These are phyloP conservation scores for Ascochyta clinopodiicola DNA, from an alignment of 2,329 filamentous ascomycete species.

Conservation along the genomic window DNA sequence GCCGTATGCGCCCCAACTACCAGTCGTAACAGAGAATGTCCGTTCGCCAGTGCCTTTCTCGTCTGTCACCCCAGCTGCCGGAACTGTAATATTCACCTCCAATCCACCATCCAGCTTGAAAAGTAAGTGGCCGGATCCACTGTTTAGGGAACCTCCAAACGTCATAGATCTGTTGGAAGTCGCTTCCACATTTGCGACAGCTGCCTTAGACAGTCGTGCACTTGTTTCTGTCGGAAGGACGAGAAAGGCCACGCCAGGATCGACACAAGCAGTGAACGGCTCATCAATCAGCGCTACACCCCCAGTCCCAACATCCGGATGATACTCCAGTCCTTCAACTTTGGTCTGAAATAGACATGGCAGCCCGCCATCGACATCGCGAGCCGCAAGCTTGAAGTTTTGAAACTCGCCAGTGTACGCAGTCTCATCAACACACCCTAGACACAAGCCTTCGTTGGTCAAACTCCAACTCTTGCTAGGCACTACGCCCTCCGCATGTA, in stretches of 20 bases:
- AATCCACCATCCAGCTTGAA: neutral
- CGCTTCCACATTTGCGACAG: neutral
- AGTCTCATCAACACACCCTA: slow-evolving; percentile 20
- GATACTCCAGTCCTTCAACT: slow-evolving; percentile 25
- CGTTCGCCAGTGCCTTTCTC: neutral
- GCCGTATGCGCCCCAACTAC: slow-evolving; percentile 21
- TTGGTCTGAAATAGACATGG: slow-evolving; percentile 23
- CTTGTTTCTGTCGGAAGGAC: slow-evolving; percentile 17
- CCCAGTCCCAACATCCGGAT: slow-evolving; percentile 6
- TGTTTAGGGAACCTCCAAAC: too few relatives aligned
- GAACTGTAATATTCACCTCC: neutral
- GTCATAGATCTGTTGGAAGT: neutral
- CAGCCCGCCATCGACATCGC: slow-evolving; percentile 7
- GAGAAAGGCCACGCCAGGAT: slow-evolving; percentile 22
- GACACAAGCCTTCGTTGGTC: slow-evolving; percentile 19
- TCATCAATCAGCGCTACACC: slow-evolving; percentile 21
- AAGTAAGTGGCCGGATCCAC: neutral
- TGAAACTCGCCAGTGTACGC: slow-evolving; percentile 14
- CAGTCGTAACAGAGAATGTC: neutral
- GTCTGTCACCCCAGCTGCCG: neutral
- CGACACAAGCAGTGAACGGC: slow-evolving; percentile 25
- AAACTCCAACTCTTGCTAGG: slow-evolving; percentile 24
- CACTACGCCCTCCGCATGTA: slow-evolving; percentile 10
- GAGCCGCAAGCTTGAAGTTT: slow-evolving; percentile 19
- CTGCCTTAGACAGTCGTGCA: neutral